Conservation (phyloP, 495 filamentous ascomycete genomes). For the Lasiosphaeris hirsuta region DNA sequence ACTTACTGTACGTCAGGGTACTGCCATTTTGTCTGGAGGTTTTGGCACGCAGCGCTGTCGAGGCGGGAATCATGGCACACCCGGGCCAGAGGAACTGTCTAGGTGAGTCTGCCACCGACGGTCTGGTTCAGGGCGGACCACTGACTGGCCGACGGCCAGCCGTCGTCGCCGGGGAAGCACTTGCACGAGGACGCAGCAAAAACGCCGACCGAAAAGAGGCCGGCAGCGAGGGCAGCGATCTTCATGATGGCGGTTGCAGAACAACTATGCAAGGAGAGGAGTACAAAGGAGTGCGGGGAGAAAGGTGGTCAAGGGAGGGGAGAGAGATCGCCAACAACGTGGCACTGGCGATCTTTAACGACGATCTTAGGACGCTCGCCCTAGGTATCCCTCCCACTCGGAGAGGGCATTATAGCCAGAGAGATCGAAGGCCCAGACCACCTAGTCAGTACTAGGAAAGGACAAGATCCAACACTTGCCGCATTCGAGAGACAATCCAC, state of each 20-base stretch:
- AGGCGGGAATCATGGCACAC: slow-evolving; percentile 44
- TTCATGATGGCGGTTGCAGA: slow-evolving; percentile 23
- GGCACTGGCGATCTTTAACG: too few species aligned
- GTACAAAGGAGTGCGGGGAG: too few species aligned
- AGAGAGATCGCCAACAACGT: too few species aligned
- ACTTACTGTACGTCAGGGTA: slow-evolving; percentile 31
- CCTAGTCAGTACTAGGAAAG: too few species aligned
- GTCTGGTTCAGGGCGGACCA: slow-evolving; percentile 47
- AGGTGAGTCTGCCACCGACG: slow-evolving; percentile 44
- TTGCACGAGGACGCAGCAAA: slow-evolving; percentile 40
- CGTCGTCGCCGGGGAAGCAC: slow-evolving; percentile 48
- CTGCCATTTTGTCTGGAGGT: slow-evolving; percentile 26
- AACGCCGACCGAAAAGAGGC: slow-evolving; percentile 18
- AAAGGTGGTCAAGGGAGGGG: too few species aligned
- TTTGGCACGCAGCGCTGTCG: slow-evolving; percentile 22
- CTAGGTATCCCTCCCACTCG: too few species aligned
- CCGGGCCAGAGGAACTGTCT: slow-evolving; percentile 49
- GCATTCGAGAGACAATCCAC: background rate
- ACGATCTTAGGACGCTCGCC: too few species aligned
- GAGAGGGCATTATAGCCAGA: too few species aligned
- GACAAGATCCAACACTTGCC: slow-evolving; percentile 5
- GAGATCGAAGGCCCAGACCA: too few species aligned
- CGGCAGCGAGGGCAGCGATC: slow-evolving; percentile 13
- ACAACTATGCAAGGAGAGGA: too few species aligned
- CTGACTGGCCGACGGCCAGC: slow-evolving; percentile 41